Evolutionary conservation across 2,329 filamentous ascomycete species (phyloP), one percentile per base, ranked within the genome.

Genomic region (Emmonsiellopsis sp.): DNA sequence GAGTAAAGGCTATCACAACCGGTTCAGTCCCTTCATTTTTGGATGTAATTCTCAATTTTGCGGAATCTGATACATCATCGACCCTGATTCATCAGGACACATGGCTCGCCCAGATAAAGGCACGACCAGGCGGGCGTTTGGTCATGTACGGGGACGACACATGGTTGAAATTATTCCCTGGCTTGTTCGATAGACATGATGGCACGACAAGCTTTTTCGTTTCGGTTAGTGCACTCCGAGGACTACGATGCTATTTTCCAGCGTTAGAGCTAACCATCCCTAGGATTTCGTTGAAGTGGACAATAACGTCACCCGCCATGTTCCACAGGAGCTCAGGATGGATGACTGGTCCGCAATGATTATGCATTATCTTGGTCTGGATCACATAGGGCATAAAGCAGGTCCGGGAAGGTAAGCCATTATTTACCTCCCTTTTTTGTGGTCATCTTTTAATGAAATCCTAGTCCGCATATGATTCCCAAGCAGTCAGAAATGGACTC

Each of bases 181-280:
- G 81, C 13, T 89, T 86, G 47, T 98, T 98, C 72, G 83, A 85
- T 61, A 84, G 91, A 42, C 78, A 84, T 49, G 94, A 98, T 70
- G 93, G 94, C 47, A 98, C 93, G 2, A 90, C 90, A 53, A 97
- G 92, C 73, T 98, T 98, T 70, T 98, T 97, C 70, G 93, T 98
- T 62, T 90, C 93, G 69, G 89, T 95, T 70, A 77, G 86, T 81
- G 56, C 47, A 47, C 53, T 45, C 37, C 44, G 3, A 9, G 13
- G 6, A 46, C 34, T 39, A 39, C 13, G 36, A n/a, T 51, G 17
- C 8, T 50, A 34, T 50, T 42, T 44, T 27, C 21, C 46, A 52
- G 37, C 42, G 56, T 54, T 53, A 53, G 55, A 46, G 55, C 53
- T 56, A 57, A 63, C 52, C 33, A 10, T 50, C 44, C 8, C 46